Evolutionary conservation across 768 basidiomycete species (phyloP).

Genomic region (Agaricus blazei): DNA sequence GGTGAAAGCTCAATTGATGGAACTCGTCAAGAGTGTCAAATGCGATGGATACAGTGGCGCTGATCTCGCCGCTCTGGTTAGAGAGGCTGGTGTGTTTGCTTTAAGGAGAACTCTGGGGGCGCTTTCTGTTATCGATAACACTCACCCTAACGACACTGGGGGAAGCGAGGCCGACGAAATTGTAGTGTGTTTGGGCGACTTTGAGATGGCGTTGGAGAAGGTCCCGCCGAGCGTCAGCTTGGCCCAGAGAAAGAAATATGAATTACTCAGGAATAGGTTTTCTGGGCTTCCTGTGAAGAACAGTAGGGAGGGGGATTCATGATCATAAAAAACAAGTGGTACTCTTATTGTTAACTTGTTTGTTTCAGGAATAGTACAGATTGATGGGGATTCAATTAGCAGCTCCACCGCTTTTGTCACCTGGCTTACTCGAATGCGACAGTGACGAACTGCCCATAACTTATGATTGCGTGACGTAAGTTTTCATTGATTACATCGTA

Average conservation of each 20-base stretch:
- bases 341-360: too few species aligned
- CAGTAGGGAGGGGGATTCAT: constrained; percentile 35
- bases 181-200: constrained; percentile 61
- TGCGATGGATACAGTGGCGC: constrained; percentile 93
- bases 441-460: too few species aligned
- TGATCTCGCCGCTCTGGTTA: constrained; percentile 80
- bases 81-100: constrained; percentile 88
- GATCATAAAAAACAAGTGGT: too few species aligned
- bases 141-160: constrained; percentile 11
- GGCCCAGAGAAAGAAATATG: constrained; percentile 79
- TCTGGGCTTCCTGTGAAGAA: constrained; percentile 65
- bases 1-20: constrained; percentile 24
- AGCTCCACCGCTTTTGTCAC: too few species aligned
- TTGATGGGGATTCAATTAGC: too few species aligned
- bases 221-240: constrained; percentile 82
- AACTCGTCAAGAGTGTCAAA: constrained; percentile 43
- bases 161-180: constrained; percentile 24
- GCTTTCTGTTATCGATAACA: constrained; percentile 54
- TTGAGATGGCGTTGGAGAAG: constrained; percentile 68
- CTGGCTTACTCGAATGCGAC: too few species aligned
- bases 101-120: constrained; percentile 64
- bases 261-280: constrained; percentile 75
- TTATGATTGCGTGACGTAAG: too few species aligned
- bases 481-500: too few species aligned
- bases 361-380: too few species aligned